Percentiles rank a stretch among this genome's conserved stretches.
Conservation (phyloP, 2,329 filamentous ascomycete genomes). For the Diaporthe vexans region DNA sequence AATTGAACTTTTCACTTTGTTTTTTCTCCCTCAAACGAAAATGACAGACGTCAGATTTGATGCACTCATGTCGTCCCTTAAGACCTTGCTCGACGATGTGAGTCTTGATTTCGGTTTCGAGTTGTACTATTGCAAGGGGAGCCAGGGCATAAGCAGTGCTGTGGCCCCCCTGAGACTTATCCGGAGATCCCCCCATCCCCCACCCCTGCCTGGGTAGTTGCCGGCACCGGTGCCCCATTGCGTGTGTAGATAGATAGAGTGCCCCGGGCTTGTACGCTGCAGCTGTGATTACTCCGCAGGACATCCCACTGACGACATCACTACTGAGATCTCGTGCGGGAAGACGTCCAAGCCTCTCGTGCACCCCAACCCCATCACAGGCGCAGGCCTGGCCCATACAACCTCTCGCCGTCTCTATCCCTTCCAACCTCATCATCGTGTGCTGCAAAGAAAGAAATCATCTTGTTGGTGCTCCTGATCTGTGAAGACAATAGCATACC, state of each 20-base stretch:
- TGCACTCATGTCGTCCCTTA: neutral
- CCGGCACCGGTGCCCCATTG: conserved; percentile 13
- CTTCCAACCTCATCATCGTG: conserved; percentile 2
- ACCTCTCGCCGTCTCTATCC: neutral
- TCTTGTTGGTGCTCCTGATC: neutral
- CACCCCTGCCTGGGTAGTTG: conserved; percentile 1
- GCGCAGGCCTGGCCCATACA: neutral
- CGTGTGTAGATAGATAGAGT: neutral
- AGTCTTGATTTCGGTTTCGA: neutral
- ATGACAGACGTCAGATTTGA: neutral
- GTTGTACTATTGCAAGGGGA: neutral
- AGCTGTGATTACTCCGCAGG: conserved; percentile 26
- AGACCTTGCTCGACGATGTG: neutral
- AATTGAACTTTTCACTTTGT: neutral
- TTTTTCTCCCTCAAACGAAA: neutral
- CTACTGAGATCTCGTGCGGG: conserved; percentile 5
- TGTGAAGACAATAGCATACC: conserved; percentile 6
- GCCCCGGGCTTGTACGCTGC: conserved; percentile 2
- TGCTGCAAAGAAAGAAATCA: neutral
- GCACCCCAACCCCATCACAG: conserved; percentile 17
- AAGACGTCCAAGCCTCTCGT: conserved; percentile 15
- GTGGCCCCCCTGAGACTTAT: conserved; percentile 15
- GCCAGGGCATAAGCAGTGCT: neutral
- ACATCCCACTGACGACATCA: conserved; percentile 34
- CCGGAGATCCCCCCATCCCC: conserved; percentile 19